Conservation (phyloP, 768 basidiomycete genomes). For the Mycena vulgaris region DNA sequence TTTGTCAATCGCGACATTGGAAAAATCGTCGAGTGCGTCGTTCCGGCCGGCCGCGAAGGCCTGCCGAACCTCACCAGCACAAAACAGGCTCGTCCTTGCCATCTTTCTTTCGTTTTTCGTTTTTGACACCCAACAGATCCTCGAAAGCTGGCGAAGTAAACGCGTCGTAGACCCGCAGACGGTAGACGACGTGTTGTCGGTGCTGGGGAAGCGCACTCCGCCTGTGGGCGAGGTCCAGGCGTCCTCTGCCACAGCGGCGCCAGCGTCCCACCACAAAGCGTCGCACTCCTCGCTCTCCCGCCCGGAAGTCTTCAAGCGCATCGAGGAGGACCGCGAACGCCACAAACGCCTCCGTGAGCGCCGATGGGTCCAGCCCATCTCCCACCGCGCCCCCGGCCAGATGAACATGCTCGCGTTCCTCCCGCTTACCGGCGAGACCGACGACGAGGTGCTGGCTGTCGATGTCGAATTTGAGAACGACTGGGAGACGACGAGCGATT, state of each 20-base stretch:
- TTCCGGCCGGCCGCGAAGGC: constrained; percentile 90
- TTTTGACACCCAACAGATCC: constrained; percentile 67
- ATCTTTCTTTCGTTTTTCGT: not conserved
- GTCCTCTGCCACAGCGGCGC: constrained; percentile 43
- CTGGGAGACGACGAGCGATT: constrained; percentile 92
- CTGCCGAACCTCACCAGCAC: constrained; percentile 90
- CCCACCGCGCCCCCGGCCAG: constrained; percentile 63
- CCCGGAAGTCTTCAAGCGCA: constrained; percentile 85
- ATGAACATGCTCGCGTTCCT: constrained; percentile 72
- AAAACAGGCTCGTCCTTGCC: constrained; percentile 74
- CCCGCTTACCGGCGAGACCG: constrained; percentile 68
- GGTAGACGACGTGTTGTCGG: constrained; percentile 77
- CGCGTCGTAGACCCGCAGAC: constrained; percentile 85
- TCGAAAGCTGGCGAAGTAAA: constrained; percentile 93
- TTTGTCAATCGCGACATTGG: constrained; percentile 84
- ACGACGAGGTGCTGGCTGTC: constrained; percentile 72
- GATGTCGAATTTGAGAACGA: constrained; percentile 93
- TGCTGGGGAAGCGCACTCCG: constrained; percentile 64
- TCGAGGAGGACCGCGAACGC: constrained; percentile 93
- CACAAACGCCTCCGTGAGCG: constrained; percentile 93
- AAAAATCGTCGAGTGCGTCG: constrained; percentile 87
- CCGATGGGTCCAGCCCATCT: constrained; percentile 89
- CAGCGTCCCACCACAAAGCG: constrained; percentile 36
- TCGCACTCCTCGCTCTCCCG: constrained; percentile 60
- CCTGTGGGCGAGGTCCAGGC: constrained; percentile 38